These are phyloP conservation scores for Serendipita indica DNA, from an alignment of 768 basidiomycete genomes.

Conservation along the genomic window DNA sequence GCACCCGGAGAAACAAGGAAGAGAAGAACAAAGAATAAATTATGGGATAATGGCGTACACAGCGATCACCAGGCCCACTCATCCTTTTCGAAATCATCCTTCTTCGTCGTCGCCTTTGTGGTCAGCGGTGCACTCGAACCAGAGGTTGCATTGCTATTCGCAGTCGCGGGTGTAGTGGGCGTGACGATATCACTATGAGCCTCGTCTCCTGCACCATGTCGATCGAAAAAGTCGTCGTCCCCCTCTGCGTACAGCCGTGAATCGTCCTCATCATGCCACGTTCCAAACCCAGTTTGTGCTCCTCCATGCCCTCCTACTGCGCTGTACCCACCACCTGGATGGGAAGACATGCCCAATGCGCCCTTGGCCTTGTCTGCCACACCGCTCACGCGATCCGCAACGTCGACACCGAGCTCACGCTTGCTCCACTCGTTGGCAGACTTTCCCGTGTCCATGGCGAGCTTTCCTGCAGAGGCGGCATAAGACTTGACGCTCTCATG, in stretches of 20 bases:
- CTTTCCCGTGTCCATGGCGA: constrained; percentile 44
- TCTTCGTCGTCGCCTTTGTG: neutral
- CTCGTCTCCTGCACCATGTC: neutral
- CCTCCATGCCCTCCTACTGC: constrained; percentile 30
- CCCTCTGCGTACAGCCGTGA: constrained; percentile 13
- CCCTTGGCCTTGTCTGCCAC: constrained; percentile 53
- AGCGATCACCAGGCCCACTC: neutral
- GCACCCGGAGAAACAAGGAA: neutral
- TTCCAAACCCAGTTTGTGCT: constrained; percentile 10
- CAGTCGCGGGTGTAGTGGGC: neutral
- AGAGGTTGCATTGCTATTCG: neutral
- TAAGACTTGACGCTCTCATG: constrained; percentile 47
- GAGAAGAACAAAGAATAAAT: neutral
- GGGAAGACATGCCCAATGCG: constrained; percentile 38
- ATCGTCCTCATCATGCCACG: constrained; percentile 13
- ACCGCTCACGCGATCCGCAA: constrained; percentile 59
- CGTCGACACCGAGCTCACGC: constrained; percentile 67
- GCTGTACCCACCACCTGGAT: constrained; percentile 26
- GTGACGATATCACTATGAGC: neutral
- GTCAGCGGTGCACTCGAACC: neutral
- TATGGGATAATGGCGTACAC: neutral
- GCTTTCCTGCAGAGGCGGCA: constrained; percentile 43
- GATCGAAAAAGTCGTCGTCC: constrained; percentile 14
- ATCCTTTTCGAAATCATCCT: neutral
- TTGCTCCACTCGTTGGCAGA: constrained; percentile 67